These are phyloP conservation scores for Apiotrichum montevideense DNA, from an alignment of 1,284 basidiomycete genomes.

Conservation along the genomic window DNA sequence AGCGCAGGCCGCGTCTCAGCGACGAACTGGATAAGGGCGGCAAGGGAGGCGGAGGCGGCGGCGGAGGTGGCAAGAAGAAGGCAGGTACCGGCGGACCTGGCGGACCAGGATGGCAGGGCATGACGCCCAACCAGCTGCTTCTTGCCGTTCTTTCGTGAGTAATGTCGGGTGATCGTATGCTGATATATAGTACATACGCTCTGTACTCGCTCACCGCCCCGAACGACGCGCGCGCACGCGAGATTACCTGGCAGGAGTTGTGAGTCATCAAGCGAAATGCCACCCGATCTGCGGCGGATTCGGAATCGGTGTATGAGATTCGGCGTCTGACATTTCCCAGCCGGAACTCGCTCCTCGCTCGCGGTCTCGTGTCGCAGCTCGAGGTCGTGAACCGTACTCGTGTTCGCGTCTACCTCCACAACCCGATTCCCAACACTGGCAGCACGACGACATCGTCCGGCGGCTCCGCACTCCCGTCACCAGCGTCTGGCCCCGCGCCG, in stretches of 20 bases:
- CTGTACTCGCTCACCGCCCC: slow-evolving; percentile 39
- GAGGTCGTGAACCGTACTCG: slow-evolving; percentile 85
- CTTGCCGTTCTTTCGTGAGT: slow-evolving; percentile 35
- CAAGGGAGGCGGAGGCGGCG: slow-evolving; percentile 22
- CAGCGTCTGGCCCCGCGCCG: slow-evolving; percentile 44
- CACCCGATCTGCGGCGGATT: not conserved
- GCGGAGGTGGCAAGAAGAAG: slow-evolving; percentile 18
- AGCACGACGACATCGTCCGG: slow-evolving; percentile 12
- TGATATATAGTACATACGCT: slow-evolving; percentile 32
- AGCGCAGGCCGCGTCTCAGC: slow-evolving; percentile 34
- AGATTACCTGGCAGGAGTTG: slow-evolving; percentile 99
- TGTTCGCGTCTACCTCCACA: slow-evolving; percentile 54
- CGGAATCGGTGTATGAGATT: too few relatives aligned
- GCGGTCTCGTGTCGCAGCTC: slow-evolving; percentile 91
- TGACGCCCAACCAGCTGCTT: slow-evolving; percentile 44
- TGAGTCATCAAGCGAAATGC: slow-evolving; percentile 23
- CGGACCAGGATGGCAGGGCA: slow-evolving; percentile 26
- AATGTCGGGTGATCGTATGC: not conserved
- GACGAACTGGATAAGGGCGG: slow-evolving; percentile 24
- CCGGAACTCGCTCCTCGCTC: slow-evolving; percentile 88
- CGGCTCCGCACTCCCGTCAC: slow-evolving; percentile 26
- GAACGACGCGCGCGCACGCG: slow-evolving; percentile 52
- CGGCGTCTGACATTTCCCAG: slow-evolving; percentile 20
- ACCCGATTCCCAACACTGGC: slow-evolving; percentile 30
- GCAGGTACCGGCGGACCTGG: slow-evolving; percentile 20